These are phyloP conservation scores for Cordyceps pruinosa DNA, from an alignment of 2,329 filamentous ascomycete genomes.

Conservation along the genomic window DNA sequence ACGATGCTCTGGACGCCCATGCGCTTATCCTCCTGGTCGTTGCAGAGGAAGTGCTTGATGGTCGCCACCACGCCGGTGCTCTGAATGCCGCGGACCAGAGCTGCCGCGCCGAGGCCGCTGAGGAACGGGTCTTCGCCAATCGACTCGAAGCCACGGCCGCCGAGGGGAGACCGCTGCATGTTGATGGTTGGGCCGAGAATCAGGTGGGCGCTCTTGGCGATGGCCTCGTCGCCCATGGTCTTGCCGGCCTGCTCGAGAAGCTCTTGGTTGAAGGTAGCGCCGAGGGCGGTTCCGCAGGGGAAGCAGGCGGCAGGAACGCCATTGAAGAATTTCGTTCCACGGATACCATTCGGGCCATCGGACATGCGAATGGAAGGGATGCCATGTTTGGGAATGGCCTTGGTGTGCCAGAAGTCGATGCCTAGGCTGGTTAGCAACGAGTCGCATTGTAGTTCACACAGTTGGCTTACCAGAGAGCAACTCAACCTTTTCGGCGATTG, in stretches of 20 bases:
- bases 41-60: constrained; percentile 56
- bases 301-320: constrained; percentile 54
- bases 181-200: constrained; percentile 58
- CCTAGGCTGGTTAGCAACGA: constrained; percentile 28
- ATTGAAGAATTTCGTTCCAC: constrained; percentile 63
- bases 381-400: constrained; percentile 50
- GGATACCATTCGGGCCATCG: constrained; percentile 64
- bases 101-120: constrained; percentile 46
- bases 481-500: constrained; percentile 45
- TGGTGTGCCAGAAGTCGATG: constrained; percentile 65
- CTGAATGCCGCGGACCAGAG: constrained; percentile 49
- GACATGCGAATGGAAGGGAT: constrained; percentile 59
- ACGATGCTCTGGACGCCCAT: constrained; percentile 49
- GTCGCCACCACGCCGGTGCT: constrained; percentile 49
- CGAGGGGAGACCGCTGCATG: constrained; percentile 54
- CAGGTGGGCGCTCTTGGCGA: constrained; percentile 50
- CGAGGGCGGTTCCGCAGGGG: constrained; percentile 51
- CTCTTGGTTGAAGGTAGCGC: constrained; percentile 49
- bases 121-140: constrained; percentile 52
- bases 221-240: constrained; percentile 46
- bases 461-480: constrained; percentile 39
- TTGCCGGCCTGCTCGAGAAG: constrained; percentile 45
- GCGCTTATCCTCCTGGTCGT: constrained; percentile 53
- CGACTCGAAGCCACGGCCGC: constrained; percentile 54
- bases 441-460: neutral